Base-by-base conservation (phyloP, 2,329 filamentous ascomycete genomes). In the Diaporthe nobilis region DNA sequence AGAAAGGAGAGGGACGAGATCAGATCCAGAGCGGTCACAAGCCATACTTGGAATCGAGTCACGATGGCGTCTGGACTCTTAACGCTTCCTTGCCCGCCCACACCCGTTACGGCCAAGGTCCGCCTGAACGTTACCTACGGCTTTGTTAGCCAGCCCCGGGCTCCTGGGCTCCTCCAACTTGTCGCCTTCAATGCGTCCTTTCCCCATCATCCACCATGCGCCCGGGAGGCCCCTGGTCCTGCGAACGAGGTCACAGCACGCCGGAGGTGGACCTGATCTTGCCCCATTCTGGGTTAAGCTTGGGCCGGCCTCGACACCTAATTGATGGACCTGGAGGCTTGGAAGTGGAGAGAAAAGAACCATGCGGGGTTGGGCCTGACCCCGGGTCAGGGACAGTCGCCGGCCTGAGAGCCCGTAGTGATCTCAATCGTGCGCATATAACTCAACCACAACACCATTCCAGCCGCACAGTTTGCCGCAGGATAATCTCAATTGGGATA, bases 51-150 rank as follows among this genome's bases (percentile, higher is more conserved):
- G 73, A 67, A 68, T 76, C 57, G 57, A 75, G 75, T 76, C 75
- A 74, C 75, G 75, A 76, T 76, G 72, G 58, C 60, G 70, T 73
- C 74, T 75, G 68, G 68, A 67, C 37, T 72, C 60, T 61, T 60
- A n/a, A n/a, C 51, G 67, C 44, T 63, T 53, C 31, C 71, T 28
- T 63, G 60, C 49, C 44, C 31, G 34, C 55, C 65, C 68, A 53
- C 49, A 42, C 60, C 72, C 49, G n/a, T 70, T 70, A 44, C 49
- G 61, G 72, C 4, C 71, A 74, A 76, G 71, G 53, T 71, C 57
- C 47, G 65, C 65, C 47, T 68, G 63, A 37, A 51, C 44, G 63
- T 37, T 51, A 68, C 63, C 20, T 28, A 12, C 63, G 34, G 34
- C 65, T n/a, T 34, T 53, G 65, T 68, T 68, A 42, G 65, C 71